These are phyloP conservation scores for Saccharomycopsis fermentans DNA, from an alignment of 805 yeast species.

Conservation along the genomic window DNA sequence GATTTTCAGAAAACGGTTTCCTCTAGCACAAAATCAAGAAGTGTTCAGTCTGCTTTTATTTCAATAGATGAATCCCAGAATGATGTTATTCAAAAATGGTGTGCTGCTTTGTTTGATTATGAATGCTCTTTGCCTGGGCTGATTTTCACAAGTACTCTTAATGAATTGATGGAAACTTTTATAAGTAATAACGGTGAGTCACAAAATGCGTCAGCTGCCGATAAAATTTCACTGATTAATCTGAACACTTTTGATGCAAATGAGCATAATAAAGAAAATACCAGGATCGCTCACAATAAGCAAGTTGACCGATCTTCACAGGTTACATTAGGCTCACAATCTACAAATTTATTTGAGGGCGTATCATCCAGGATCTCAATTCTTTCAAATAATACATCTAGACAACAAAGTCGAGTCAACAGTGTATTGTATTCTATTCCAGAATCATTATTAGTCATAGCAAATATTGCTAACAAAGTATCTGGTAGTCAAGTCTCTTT, in stretches of 20 bases:
- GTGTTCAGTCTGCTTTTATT: conserved; percentile 7
- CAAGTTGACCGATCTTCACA: not conserved
- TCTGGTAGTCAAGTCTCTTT: not conserved
- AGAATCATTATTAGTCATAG: conserved; percentile 2
- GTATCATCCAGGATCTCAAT: not conserved
- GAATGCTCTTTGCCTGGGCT: conserved; percentile 16
- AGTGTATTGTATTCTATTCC: conserved; percentile 3
- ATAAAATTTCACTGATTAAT: not conserved
- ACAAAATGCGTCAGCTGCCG: not conserved
- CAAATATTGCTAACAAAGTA: conserved; percentile 1
- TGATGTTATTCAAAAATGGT: conserved; percentile 19
- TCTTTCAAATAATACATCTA: not conserved
- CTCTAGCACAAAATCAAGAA: not conserved
- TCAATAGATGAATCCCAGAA: conserved; percentile 11
- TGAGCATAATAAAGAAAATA: not conserved
- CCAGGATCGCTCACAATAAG: not conserved
- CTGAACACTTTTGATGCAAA: not conserved
- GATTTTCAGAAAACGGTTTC: conserved; percentile 4
- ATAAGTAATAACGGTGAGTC: not conserved
- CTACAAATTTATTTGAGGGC: not conserved
- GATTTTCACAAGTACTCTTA: conserved; percentile 14
- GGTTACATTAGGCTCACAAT: not conserved
- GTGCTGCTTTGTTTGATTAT: conserved; percentile 15
- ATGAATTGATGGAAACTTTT: not conserved
- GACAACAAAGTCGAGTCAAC: not conserved